Conservation (phyloP, 1,139 yeast genomes). For the Yueomyces sp. region DNA sequence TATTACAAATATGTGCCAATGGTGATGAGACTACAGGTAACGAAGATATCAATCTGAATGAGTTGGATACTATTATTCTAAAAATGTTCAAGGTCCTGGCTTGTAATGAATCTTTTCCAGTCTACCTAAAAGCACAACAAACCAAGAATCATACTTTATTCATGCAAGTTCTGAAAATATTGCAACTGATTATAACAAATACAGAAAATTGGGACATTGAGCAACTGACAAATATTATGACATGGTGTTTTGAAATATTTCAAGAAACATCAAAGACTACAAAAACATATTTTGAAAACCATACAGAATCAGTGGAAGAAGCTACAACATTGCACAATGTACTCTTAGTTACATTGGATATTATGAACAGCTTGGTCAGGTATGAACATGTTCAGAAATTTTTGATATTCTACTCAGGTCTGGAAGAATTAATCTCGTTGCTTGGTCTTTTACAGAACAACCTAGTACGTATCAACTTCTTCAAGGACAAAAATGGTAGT, state of each 20-base stretch:
- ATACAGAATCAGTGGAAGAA: slow-evolving; percentile 7
- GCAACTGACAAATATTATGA: slow-evolving; percentile 37
- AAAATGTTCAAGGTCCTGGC: slow-evolving; percentile 15
- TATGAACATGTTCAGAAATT: slow-evolving; percentile 41
- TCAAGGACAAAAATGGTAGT: slow-evolving; percentile 23
- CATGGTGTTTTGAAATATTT: slow-evolving; percentile 41
- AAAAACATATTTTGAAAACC: slow-evolving; percentile 15
- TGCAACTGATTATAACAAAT: slow-evolving; percentile 36
- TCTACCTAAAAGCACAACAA: slow-evolving; percentile 19
- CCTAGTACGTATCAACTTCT: slow-evolving; percentile 25
- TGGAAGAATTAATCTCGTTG: slow-evolving; percentile 33
- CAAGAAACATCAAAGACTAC: slow-evolving; percentile 13
- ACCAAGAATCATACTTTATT: slow-evolving; percentile 9
- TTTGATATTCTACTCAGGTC: slow-evolving; percentile 37
- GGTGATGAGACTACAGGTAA: background rate
- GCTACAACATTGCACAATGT: slow-evolving; percentile 11
- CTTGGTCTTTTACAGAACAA: slow-evolving; percentile 39
- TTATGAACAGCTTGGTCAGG: slow-evolving; percentile 38
- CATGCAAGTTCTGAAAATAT: slow-evolving; percentile 21
- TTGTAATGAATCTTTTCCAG: slow-evolving; percentile 28
- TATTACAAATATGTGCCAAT: slow-evolving; percentile 4
- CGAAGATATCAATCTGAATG: slow-evolving; percentile 11
- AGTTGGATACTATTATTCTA: slow-evolving; percentile 13
- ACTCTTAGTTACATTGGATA: slow-evolving; percentile 30
- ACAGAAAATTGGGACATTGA: slow-evolving; percentile 41